Evolutionary conservation across 1,284 basidiomycete genomes (phyloP), one percentile per base, ranked within the genome.

Genomic region (Rhodotorula sp.): DNA sequence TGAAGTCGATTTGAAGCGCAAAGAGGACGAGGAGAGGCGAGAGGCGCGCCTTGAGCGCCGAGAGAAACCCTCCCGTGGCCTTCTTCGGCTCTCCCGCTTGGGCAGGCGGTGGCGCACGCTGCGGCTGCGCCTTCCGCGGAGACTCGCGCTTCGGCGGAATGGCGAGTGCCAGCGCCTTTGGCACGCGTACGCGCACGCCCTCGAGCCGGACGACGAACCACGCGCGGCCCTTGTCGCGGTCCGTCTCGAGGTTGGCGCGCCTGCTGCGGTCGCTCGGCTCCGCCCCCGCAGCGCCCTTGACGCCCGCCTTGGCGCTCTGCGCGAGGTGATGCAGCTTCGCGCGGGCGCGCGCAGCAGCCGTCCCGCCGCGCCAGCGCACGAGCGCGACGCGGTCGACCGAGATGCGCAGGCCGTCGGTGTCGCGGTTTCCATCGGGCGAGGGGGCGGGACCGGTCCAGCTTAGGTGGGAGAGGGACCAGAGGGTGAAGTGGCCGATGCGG

Each of bases 1-100:
- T 14, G 52, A 75, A 50, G 3, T 59, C 52, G 58, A 68, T 21
- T 5, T 64, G 61, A 49, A 73, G 21, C 4, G 71, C 68, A 19
- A 72, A 61, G 34, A 71, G 19, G 50, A 45, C 46, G 25, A 65
- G 55, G 41, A 66, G 61, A n/a, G 49, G 52, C 41, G 60, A n/a
- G 21, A 69, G 46, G n/a, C 53, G 34, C 34, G 34, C 34, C 34
- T 34, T 34, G 34, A 34, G 34, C 34, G 34, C 34, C 34, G 34
- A 34, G 34, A 34, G 34, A 5, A 34, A 34, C 34, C 34, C 34
- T 34, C 34, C 34, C 34, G 34, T 5, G 34, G 34, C 34, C 34
- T 34, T 34, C 34, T 34, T 34, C 34, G 34, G 34, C 34, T 34
- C 34, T 34, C 34, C 34, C 34, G 34, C 34, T 34, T 34, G 49